phyloP scores from a whole-genome alignment of 441 rosid genomes.

The Pelargonium myrrhifolium region DNA sequence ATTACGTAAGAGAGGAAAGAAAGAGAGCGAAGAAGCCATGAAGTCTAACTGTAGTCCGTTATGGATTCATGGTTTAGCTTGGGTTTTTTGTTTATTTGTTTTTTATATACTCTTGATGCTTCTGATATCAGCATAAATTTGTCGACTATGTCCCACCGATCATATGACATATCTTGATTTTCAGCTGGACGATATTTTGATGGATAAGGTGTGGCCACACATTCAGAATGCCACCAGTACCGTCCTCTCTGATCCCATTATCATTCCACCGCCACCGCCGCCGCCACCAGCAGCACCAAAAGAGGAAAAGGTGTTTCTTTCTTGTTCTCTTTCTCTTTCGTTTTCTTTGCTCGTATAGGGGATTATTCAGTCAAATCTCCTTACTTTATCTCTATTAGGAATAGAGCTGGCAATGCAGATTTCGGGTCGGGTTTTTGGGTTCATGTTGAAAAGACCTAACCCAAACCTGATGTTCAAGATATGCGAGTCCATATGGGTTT shows the following conservation, averaged over 20 bases:
- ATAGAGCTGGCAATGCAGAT: too few species aligned
- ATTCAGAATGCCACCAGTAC: constrained; percentile 35
- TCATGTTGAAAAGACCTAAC: too few species aligned
- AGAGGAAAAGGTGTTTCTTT: constrained; percentile 35
- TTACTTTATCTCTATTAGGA: not conserved
- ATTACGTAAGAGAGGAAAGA: too few species aligned
- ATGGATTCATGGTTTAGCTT: too few species aligned
- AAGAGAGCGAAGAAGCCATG: too few species aligned
- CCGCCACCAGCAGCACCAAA: constrained; percentile 27
- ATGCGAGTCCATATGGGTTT: too few species aligned
- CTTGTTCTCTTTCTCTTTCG: not conserved
- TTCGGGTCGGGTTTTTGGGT: too few species aligned
- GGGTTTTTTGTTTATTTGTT: too few species aligned
- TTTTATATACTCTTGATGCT: not conserved
- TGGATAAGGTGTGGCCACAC: constrained; percentile 74
- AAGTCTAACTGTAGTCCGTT: too few species aligned
- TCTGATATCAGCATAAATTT: not conserved
- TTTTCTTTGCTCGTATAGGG: not conserved
- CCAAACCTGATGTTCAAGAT: too few species aligned
- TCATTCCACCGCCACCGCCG: constrained; percentile 15
- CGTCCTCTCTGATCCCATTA: constrained; percentile 53
- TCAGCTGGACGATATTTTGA: constrained; percentile 75
- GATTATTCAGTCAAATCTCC: too few species aligned
- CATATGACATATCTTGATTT: constrained; percentile 10
- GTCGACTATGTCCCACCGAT: not conserved